Evolutionary conservation across 2,329 filamentous ascomycete species (phyloP), one percentile per base, ranked within the genome.

Genomic region (Metarhizium rileyi): DNA sequence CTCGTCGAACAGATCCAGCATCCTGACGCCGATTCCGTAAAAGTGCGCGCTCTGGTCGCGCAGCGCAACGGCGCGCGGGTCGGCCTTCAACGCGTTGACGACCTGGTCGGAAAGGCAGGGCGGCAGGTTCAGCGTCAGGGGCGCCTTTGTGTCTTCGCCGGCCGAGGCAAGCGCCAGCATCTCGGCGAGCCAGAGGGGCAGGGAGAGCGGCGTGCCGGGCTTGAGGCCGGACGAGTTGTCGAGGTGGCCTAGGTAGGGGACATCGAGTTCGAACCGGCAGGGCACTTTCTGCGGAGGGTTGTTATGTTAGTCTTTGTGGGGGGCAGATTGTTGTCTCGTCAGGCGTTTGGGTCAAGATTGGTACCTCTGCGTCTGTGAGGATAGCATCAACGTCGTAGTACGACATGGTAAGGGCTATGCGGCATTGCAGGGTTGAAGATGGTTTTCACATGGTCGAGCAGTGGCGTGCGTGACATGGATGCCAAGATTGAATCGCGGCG

Each of bases 171-270:
- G 78, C 27, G 88, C 87, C 47, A 98, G 86, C 79, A 96, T 91
- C 67, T 95, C 88, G 57, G 86, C 90, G 12, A 98, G 82, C 93
- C 93, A 98, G 56, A 97, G 77, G 2, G 93, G 93, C 1, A 97
- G 81, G 53, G 86, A 80, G 44, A 97, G 76, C 41, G 84, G 82
- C 1, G 89, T 91, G 52, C 87, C 87, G 49, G 83, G 70, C 66
- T 91, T 93, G 59, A 97, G 83, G 63, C 86, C 69, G 28, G 76
- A 70, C 61, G 88, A 91, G 61, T 90, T 90, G 69, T 95, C 90
- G 52, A 98, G 77, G 65, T 95, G 89, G 57, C 90, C 90, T 43
- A 97, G 80, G 50, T 87, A 83, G 20, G 90, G 86, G 28, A 95
- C 84, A 52, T 91, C 86, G 61, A 96, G 80, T 63, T 95, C 87